Evolutionary conservation across 2,329 filamentous ascomycete genomes (phyloP).

Genomic region (Diaporthe eres): DNA sequence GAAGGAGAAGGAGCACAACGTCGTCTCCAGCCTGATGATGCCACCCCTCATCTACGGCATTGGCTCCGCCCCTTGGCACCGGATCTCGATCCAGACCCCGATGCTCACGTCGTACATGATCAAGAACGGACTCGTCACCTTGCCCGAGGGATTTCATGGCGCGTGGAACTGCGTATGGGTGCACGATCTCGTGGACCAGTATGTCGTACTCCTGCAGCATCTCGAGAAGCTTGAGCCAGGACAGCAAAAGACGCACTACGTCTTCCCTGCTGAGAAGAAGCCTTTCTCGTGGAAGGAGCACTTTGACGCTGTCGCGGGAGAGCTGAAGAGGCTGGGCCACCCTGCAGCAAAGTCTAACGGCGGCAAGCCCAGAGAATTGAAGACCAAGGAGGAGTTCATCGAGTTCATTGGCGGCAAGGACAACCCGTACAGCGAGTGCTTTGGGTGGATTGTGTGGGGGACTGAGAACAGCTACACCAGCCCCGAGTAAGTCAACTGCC

Average conservation of each 20-base stretch:
- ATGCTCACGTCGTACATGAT: constrained; percentile 40
- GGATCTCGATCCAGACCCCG: constrained; percentile 41
- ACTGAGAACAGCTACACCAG: constrained; percentile 41
- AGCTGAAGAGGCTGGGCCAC: constrained; percentile 39
- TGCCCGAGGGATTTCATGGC: constrained; percentile 32
- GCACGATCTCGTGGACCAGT: constrained; percentile 41
- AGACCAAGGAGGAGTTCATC: constrained; percentile 37
- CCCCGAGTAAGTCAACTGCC: constrained; percentile 36
- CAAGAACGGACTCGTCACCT: constrained; percentile 35
- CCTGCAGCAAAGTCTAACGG: constrained; percentile 30
- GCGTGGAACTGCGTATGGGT: constrained; percentile 42
- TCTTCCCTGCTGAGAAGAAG: constrained; percentile 40
- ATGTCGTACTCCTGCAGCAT: constrained; percentile 31
- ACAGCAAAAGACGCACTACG: constrained; percentile 40
- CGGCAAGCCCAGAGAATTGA: constrained; percentile 32
- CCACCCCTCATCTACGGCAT: constrained; percentile 41
- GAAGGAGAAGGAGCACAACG: constrained; percentile 39
- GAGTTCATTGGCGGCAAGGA: constrained; percentile 40
- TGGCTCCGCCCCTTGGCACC: constrained; percentile 37
- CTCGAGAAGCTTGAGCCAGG: constrained; percentile 40
- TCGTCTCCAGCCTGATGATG: constrained; percentile 41
- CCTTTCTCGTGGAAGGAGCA: constrained; percentile 40
- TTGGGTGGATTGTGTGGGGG: constrained; percentile 37
- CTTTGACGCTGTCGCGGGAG: constrained; percentile 39
- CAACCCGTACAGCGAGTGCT: constrained; percentile 39